Evolutionary conservation across 192 early-diverging fungal genomes (phyloP).

Genomic region (Entrophospora sp.): DNA sequence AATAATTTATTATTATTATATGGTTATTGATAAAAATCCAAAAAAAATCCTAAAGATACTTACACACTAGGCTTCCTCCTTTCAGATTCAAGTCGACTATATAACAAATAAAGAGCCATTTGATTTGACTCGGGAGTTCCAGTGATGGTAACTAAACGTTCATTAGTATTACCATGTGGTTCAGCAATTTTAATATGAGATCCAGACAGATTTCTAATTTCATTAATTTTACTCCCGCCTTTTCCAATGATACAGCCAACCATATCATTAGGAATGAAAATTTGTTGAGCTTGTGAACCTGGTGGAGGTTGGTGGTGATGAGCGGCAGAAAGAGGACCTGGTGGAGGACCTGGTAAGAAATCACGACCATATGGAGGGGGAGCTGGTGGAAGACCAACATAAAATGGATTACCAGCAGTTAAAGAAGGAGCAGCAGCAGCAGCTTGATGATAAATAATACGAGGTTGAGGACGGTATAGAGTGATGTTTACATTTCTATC

Average conservation of each 20-base stretch:
- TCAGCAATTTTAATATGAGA: conserved; percentile 85
- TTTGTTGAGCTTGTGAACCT: conserved; percentile 46
- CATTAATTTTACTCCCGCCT: conserved; percentile 72
- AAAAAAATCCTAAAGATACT: neutral
- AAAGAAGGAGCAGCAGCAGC: too few relatives aligned
- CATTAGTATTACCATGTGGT: conserved; percentile 54
- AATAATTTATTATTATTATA: too few relatives aligned
- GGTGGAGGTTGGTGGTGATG: conserved; percentile 23
- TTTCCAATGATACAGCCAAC: conserved; percentile 94
- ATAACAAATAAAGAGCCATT: conserved; percentile 86
- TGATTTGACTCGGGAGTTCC: conserved; percentile 83
- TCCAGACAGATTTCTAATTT: conserved; percentile 70
- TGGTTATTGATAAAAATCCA: too few relatives aligned
- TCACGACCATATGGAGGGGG: conserved; percentile 35
- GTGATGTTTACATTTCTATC: conserved; percentile 56
- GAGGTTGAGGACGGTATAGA: conserved; percentile 61
- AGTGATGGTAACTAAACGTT: conserved; percentile 84
- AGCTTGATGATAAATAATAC: conserved; percentile 24
- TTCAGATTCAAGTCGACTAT: conserved; percentile 81
- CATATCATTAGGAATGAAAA: conserved; percentile 58
- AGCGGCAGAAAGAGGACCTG: conserved; percentile 6
- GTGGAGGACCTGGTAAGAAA: conserved; percentile 28
- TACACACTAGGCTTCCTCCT: conserved; percentile 32
- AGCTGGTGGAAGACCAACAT: conserved; percentile 27
- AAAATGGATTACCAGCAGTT: conserved; percentile 18